A percentile compares a stretch with the other conserved stretches of the same genome.
phyloP scores from a whole-genome alignment of 2,329 filamentous ascomycete species.

The Trichoderma sp. region DNA sequence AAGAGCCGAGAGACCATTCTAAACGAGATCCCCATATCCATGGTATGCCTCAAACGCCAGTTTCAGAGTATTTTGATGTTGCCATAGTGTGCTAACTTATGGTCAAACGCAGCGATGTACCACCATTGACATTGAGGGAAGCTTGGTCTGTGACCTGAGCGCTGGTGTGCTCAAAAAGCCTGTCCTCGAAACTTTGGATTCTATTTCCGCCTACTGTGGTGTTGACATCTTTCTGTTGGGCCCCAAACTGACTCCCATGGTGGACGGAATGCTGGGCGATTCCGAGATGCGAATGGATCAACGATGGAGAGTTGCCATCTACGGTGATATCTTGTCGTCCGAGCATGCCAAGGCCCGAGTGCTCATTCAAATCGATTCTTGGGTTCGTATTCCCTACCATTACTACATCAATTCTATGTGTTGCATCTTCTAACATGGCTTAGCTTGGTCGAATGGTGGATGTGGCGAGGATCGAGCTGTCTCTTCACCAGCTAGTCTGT shows the following conservation, averaged over 20 bases:
- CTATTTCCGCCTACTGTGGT: conserved; percentile 81
- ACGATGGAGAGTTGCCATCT: conserved; percentile 88
- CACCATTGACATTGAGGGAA: conserved; percentile 88
- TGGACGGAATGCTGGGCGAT: conserved; percentile 71
- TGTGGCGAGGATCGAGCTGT: conserved; percentile 75
- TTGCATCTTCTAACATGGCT: conserved; percentile 21
- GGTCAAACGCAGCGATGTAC: conserved; percentile 69
- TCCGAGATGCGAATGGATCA: conserved; percentile 83
- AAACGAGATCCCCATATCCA: conserved; percentile 85
- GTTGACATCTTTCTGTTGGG: conserved; percentile 96
- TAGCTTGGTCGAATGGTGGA: conserved; percentile 74
- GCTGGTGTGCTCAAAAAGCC: conserved; percentile 67
- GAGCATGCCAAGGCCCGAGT: conserved; percentile 97
- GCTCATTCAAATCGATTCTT: conserved; percentile 93
- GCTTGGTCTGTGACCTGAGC: conserved; percentile 74
- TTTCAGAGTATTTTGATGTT: background rate
- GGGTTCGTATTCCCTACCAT: conserved; percentile 51
- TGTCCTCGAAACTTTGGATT: conserved; percentile 81
- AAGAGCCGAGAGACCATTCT: conserved; percentile 86
- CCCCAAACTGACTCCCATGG: conserved; percentile 79
- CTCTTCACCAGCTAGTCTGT: conserved; percentile 87
- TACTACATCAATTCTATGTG: background rate
- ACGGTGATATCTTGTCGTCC: conserved; percentile 89
- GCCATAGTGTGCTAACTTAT: conserved; percentile 15
- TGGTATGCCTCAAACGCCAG: conserved; percentile 61